A percentile compares a stretch with the other conserved stretches of the same genome.
phyloP scores from a whole-genome alignment of 805 yeast species.

The Kodamaea neixiangensis region DNA sequence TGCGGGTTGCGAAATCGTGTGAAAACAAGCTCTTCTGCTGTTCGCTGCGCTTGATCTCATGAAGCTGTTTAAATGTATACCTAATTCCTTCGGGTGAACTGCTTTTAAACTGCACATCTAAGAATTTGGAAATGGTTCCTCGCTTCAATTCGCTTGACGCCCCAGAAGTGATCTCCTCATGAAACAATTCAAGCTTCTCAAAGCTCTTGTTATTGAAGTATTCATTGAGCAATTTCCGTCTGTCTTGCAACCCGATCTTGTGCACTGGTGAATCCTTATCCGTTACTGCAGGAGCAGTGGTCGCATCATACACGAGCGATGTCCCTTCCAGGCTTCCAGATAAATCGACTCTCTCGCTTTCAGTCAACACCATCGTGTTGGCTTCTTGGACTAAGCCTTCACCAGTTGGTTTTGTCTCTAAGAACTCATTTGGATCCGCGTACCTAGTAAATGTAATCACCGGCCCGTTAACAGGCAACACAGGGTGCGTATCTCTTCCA shows the following conservation, averaged over 20 bases:
- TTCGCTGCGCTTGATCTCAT: conserved; percentile 3
- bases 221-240: neutral
- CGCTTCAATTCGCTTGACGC: conserved; percentile 4
- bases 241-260: neutral
- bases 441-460: neutral
- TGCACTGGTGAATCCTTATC: neutral
- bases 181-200: conserved; percentile 9
- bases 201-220: neutral
- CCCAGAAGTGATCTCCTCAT: conserved; percentile 9
- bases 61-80: conserved; percentile 13
- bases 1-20: neutral
- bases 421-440: neutral
- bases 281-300: neutral
- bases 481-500: neutral
- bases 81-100: neutral
- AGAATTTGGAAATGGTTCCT: conserved; percentile 5
- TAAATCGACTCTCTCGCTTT: neutral
- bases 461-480: neutral
- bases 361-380: neutral
- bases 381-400: conserved; percentile 13
- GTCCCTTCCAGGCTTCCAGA: neutral
- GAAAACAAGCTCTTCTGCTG: neutral
- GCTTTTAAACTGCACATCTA: conserved; percentile 4
- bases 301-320: neutral
- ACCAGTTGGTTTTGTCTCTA: conserved; percentile 12